A percentile compares a stretch with the other conserved stretches of the same genome.
Conservation (phyloP, 2,329 filamentous ascomycete genomes). For the Xenosphaeropsis pyriputrescens region DNA sequence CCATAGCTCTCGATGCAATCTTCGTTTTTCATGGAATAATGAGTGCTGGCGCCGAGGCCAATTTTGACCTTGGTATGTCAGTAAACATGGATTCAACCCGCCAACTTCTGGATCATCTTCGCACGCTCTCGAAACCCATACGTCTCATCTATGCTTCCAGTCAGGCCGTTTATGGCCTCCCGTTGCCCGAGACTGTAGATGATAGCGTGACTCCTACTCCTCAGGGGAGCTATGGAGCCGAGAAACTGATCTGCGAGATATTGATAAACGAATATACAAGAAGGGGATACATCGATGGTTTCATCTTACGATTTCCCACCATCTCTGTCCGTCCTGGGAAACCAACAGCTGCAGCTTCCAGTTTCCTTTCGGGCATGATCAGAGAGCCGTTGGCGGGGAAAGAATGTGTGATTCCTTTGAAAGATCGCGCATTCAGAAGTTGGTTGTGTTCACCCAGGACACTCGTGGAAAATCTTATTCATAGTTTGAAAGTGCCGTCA, state of each 20-base stretch:
- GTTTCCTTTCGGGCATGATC: slow-evolving; percentile 46
- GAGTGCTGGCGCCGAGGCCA: slow-evolving; percentile 44
- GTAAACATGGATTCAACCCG: slow-evolving; percentile 45
- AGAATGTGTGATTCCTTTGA: slow-evolving; percentile 35
- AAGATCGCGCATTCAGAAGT: slow-evolving; percentile 31
- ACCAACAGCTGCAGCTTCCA: slow-evolving; percentile 44
- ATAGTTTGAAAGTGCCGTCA: slow-evolving; percentile 24
- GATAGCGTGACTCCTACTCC: slow-evolving; percentile 32
- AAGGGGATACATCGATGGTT: slow-evolving; percentile 38
- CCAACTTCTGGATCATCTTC: slow-evolving; percentile 33
- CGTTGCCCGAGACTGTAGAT: slow-evolving; percentile 30
- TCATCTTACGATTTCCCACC: slow-evolving; percentile 41
- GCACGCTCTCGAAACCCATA: slow-evolving; percentile 28
- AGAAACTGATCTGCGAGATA: slow-evolving; percentile 47
- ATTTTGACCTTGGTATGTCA: slow-evolving; percentile 35
- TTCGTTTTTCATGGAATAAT: slow-evolving; percentile 51
- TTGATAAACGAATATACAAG: slow-evolving; percentile 42
- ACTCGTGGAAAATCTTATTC: slow-evolving; percentile 35
- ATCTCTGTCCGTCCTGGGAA: slow-evolving; percentile 44
- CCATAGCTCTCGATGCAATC: slow-evolving; percentile 24
- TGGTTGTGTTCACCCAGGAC: slow-evolving; percentile 38
- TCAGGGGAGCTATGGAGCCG: slow-evolving; percentile 41
- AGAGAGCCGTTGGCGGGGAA: slow-evolving; percentile 40
- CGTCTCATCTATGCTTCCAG: slow-evolving; percentile 42
- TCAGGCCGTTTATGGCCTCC: slow-evolving; percentile 43